Evolutionary conservation across 23 red algal genomes (phyloP).

Genomic region (Gracilaria domingensis): DNA sequence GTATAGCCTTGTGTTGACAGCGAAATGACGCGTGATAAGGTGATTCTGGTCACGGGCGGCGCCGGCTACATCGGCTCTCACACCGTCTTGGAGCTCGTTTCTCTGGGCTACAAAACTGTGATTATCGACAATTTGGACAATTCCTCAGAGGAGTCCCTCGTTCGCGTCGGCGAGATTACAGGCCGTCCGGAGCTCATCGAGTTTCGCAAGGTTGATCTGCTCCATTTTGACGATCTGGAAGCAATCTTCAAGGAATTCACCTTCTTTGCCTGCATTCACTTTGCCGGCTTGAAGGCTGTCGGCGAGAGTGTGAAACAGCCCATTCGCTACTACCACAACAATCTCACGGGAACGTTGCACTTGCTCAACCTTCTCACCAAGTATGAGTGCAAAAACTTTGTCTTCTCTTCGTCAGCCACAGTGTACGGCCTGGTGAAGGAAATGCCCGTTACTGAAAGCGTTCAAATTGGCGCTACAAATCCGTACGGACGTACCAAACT

Average conservation of each 20-base stretch:
- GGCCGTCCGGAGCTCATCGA: constrained; percentile 76
- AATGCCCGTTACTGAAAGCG: constrained; percentile 93
- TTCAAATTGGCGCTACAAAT: constrained; percentile 91
- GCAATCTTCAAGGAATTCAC: constrained; percentile 78
- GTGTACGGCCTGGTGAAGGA: constrained; percentile 94
- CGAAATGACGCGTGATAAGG: constrained; percentile 31
- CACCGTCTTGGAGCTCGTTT: constrained; percentile 95
- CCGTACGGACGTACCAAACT: constrained; percentile 99
- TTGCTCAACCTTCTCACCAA: constrained; percentile 81
- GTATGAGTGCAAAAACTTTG: constrained; percentile 95
- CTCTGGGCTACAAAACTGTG: constrained; percentile 71
- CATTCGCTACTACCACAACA: constrained; percentile 97
- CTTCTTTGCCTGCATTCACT: constrained; percentile 97
- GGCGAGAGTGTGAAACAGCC: constrained; percentile 96
- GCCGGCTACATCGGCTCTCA: constrained; percentile 99
- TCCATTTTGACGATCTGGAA: constrained; percentile 78
- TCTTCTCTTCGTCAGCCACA: constrained; percentile 99
- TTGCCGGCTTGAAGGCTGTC: constrained; percentile 98
- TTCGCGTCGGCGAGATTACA: constrained; percentile 88
- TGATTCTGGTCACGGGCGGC: constrained; percentile 96
- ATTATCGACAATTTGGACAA: constrained; percentile 99
- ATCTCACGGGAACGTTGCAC: constrained; percentile 92
- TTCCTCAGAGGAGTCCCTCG: constrained; percentile 90
- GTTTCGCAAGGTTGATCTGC: constrained; percentile 92
- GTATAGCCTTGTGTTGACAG: neutral